phyloP scores from a whole-genome alignment of 805 yeast species.

The Teunomyces gatunensis region DNA sequence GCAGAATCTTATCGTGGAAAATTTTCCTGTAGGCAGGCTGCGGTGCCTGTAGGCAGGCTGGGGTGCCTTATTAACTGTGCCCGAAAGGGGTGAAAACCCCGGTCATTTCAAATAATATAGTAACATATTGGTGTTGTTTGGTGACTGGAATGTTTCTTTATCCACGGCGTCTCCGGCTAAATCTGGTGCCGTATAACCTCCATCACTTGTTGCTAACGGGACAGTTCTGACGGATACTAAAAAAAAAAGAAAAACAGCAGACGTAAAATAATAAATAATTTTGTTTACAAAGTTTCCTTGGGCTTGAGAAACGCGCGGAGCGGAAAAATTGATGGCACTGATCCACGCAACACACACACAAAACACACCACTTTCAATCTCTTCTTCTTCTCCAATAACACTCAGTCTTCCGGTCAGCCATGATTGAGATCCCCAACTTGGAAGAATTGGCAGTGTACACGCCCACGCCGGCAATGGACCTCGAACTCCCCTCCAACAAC shows the following conservation, averaged over 20 bases:
- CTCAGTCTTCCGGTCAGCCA: conserved; percentile 7
- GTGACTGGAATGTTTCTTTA: too few species aligned
- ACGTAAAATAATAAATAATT: neutral
- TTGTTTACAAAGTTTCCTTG: neutral
- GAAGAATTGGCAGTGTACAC: conserved; percentile 24
- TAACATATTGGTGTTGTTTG: too few species aligned
- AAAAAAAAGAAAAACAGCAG: too few species aligned
- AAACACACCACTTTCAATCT: neutral
- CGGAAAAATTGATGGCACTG: conserved; percentile 3
- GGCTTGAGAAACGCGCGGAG: neutral
- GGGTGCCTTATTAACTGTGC: too few species aligned
- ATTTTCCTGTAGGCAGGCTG: neutral
- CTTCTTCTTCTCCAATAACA: neutral
- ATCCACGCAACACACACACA: neutral
- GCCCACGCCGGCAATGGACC: conserved; percentile 8
- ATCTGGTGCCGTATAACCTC: too few species aligned
- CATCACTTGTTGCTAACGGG: too few species aligned
- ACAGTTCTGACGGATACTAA: too few species aligned
- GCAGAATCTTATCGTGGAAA: conserved; percentile 2
- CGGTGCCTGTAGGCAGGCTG: too few species aligned
- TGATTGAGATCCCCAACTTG: conserved; percentile 47
- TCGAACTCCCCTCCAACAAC: conserved; percentile 13
- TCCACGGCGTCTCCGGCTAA: too few species aligned
- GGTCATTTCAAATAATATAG: too few species aligned
- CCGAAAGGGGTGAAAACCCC: too few species aligned